Conservation (phyloP, 1,284 basidiomycete species). For the Boletus smithii region DNA sequence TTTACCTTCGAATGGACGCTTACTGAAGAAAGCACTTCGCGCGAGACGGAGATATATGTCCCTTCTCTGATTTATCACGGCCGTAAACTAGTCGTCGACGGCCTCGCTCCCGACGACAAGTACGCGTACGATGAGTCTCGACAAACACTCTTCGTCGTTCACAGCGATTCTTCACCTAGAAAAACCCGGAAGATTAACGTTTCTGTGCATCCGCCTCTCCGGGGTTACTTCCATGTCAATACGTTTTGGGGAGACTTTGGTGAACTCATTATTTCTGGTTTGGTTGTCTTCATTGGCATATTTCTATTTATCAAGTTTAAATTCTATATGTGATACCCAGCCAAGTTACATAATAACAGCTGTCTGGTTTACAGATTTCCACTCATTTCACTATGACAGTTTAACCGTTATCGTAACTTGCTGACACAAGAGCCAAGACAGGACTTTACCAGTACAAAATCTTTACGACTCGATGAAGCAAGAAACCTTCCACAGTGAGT, state of each 20-base stretch:
- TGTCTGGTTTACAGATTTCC: background rate
- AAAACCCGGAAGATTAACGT: slow-evolving; percentile 49
- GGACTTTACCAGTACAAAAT: too few relatives aligned
- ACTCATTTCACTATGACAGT: background rate
- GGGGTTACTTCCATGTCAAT: slow-evolving; percentile 53
- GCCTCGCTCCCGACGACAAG: slow-evolving; percentile 46
- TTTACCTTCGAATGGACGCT: slow-evolving; percentile 62
- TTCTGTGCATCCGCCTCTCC: slow-evolving; percentile 51
- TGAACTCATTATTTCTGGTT: slow-evolving; percentile 35
- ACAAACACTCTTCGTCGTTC: slow-evolving; percentile 67
- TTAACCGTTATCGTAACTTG: too few relatives aligned
- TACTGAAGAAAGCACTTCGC: slow-evolving; percentile 38
- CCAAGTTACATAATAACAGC: background rate
- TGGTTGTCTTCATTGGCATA: slow-evolving; percentile 36
- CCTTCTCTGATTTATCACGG: slow-evolving; percentile 61
- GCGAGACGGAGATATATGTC: slow-evolving; percentile 79
- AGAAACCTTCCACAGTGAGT: background rate
- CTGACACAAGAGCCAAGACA: too few relatives aligned
- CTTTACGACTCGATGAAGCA: background rate
- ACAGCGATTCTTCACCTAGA: slow-evolving; percentile 42
- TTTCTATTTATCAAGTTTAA: slow-evolving; percentile 32
- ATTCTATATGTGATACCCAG: slow-evolving; percentile 25
- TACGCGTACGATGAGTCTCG: slow-evolving; percentile 54
- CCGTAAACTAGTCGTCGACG: slow-evolving; percentile 54
- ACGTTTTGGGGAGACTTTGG: slow-evolving; percentile 65